phyloP scores from a whole-genome alignment of 164 flowering plant genomes.

The Stephania yunnanensis region DNA sequence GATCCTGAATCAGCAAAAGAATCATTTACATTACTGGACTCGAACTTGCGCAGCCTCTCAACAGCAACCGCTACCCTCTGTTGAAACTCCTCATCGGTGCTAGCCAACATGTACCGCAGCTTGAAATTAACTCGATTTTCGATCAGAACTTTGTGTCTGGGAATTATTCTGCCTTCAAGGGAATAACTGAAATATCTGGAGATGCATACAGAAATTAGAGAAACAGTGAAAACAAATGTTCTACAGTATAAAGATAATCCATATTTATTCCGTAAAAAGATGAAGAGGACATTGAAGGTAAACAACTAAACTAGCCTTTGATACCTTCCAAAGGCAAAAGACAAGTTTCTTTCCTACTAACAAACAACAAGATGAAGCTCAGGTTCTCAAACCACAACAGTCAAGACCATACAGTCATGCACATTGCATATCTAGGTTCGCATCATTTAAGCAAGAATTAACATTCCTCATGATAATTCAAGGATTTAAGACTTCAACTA shows the following conservation, averaged over 20 bases:
- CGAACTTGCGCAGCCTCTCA: slow-evolving; percentile 55
- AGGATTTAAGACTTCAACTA: not conserved
- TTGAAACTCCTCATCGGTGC: slow-evolving; percentile 60
- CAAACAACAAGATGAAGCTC: not conserved
- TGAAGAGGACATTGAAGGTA: not conserved
- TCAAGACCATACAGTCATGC: not conserved
- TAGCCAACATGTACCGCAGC: slow-evolving; percentile 68
- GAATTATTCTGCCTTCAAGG: slow-evolving; percentile 70
- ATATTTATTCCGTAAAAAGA: too few relatives aligned
- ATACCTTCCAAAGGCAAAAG: not conserved
- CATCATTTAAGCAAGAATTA: not conserved
- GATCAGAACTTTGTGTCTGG: slow-evolving; percentile 68
- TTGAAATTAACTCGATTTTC: slow-evolving; percentile 68
- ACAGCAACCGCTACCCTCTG: slow-evolving; percentile 50
- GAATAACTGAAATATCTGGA: slow-evolving; percentile 92
- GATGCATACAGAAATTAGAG: not conserved
- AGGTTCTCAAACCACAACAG: not conserved
- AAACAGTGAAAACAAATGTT: not conserved
- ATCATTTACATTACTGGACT: slow-evolving; percentile 32
- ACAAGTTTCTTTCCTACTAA: not conserved
- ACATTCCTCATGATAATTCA: not conserved
- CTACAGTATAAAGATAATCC: not conserved
- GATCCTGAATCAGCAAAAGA: slow-evolving; percentile 14
- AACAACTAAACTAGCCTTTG: not conserved
- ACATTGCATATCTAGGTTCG: not conserved